phyloP scores from a whole-genome alignment of 306 rosid species.

The Adenanthera pavonina region DNA sequence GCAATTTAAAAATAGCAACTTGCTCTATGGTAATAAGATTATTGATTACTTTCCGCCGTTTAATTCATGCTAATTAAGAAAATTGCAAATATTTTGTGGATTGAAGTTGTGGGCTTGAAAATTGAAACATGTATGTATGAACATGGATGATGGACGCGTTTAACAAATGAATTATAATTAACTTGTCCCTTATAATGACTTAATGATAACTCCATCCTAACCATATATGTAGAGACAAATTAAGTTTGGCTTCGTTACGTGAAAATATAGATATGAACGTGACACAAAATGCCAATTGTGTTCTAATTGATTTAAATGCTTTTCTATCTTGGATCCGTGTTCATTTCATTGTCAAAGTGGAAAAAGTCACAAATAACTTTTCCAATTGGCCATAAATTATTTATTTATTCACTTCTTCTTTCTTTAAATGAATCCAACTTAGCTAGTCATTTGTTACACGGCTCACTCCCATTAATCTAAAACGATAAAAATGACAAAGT shows the following conservation, averaged over 20 bases:
- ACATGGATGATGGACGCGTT: conserved; percentile 22
- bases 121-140: conserved; percentile 14
- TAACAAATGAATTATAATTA: conserved; percentile 7
- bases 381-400: conserved; percentile 5
- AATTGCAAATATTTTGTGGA: not conserved
- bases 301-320: conserved; percentile 12
- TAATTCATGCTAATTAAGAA: not conserved
- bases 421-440: no score
- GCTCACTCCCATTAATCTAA: no score
- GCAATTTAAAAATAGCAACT: not conserved
- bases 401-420: no score
- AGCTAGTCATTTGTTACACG: no score
- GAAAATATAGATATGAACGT: conserved; percentile 9
- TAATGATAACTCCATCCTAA: conserved; percentile 33
- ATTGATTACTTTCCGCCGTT: not conserved
- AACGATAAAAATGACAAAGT: no score
- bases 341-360: conserved; percentile 26
- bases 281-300: conserved; percentile 38
- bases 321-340: conserved; percentile 17
- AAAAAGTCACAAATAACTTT: conserved; percentile 35
- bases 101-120: conserved; percentile 34
- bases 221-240: conserved; percentile 22
- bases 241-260: conserved; percentile 28
- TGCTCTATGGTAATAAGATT: not conserved
- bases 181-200: conserved; percentile 31